phyloP scores from a whole-genome alignment of 208 protist species.

The Wallacemonas sp. region DNA sequence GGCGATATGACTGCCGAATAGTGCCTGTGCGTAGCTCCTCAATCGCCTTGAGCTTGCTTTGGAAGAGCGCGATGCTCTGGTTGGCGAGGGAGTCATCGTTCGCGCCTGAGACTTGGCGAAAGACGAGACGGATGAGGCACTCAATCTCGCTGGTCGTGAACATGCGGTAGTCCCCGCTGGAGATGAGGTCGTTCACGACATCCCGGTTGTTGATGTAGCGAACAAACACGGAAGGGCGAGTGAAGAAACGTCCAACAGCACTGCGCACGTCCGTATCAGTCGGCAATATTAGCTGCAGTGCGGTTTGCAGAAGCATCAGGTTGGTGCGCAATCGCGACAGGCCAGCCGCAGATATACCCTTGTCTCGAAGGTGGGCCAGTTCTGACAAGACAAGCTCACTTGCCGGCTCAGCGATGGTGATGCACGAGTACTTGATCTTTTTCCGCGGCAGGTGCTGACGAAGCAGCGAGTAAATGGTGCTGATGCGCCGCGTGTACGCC shows the following conservation, averaged over 20 bases:
- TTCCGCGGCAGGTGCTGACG: slow-evolving; percentile 54
- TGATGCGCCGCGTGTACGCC: slow-evolving; percentile 72
- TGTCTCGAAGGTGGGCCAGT: slow-evolving; percentile 81
- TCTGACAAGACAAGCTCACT: slow-evolving; percentile 79
- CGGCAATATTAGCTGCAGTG: slow-evolving; percentile 70
- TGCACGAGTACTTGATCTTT: slow-evolving; percentile 70
- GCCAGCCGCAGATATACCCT: slow-evolving; percentile 69
- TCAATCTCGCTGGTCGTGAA: slow-evolving; percentile 72
- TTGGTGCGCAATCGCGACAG: slow-evolving; percentile 56
- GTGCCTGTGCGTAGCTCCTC: slow-evolving; percentile 13
- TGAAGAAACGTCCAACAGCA: slow-evolving; percentile 63
- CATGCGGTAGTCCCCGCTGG: slow-evolving; percentile 69
- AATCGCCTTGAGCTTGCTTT: slow-evolving; percentile 44
- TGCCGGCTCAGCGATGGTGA: slow-evolving; percentile 70
- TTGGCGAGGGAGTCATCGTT: slow-evolving; percentile 55
- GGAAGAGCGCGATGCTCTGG: slow-evolving; percentile 57
- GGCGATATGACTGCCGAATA: slow-evolving; percentile 3
- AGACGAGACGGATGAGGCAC: slow-evolving; percentile 79
- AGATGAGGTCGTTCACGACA: slow-evolving; percentile 76
- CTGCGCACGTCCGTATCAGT: slow-evolving; percentile 67
- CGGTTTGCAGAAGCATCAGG: slow-evolving; percentile 76
- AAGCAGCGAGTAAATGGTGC: slow-evolving; percentile 71
- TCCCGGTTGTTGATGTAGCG: slow-evolving; percentile 76
- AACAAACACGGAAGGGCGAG: slow-evolving; percentile 69
- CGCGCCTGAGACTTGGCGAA: slow-evolving; percentile 61